Base-by-base conservation (phyloP, 2,329 filamentous ascomycete genomes). In the Talaromyces funiculosus region DNA sequence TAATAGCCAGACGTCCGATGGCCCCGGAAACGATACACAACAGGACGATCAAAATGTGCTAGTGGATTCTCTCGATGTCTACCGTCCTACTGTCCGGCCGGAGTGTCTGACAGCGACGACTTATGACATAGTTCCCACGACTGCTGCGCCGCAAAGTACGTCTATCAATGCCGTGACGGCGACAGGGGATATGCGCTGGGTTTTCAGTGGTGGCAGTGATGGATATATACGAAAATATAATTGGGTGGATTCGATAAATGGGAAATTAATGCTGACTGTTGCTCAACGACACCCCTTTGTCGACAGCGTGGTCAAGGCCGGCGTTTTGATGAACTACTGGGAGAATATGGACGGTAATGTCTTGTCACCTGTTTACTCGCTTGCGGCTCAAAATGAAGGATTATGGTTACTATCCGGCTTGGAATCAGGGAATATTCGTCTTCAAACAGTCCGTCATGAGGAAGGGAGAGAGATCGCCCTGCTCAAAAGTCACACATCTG, bases 201-300 rank as follows among this genome's bases (percentile, higher is more conserved):
- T 96, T 73, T 92, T 97, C 72, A 96, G 88, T 10, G 94, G 94
- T 38, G 94, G 94, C 0, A 88, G 90, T 0, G 94, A 99, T 76
- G 93, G 94, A 53, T 99, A 96, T 71, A 93, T 99, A 64, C 86
- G 94, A 61, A 97, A 97, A 74, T 97, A 95, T 77, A 95, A 99
- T 73, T 96, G 94, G 73, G 87, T 90, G 3, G 91, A 92, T 37
- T 97, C 94, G 4, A 92, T 95, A 66, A 99, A 99, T 72, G 92
- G 92, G 65, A 97, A 96, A 76, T 85, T 94, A 35, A 87, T 93
- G 63, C 80, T 99, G 68, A 99, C 94, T 0, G 94, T 99, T 5
- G 94, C 94, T 33, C 94, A 99, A 77, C 84, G 90, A 53, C 94
- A 99, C 72, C 94, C 94, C 0, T 99, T 97, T 69, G 94, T 99